Evolutionary conservation across 176 grass and related monocot species (phyloP).

Genomic region (Eragrostis curvula): DNA sequence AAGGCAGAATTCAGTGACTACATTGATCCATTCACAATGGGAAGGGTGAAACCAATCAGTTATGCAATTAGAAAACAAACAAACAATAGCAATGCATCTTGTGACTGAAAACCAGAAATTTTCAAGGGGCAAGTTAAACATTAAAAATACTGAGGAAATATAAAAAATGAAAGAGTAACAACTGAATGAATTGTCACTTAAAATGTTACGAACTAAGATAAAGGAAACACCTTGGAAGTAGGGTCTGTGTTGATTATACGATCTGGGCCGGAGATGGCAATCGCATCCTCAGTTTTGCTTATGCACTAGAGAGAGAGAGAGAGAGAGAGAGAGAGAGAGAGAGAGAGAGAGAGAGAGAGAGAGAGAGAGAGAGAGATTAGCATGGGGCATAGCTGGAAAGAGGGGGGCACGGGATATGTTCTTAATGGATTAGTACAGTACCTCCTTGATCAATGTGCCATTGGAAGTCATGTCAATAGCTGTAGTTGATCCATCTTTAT

Average conservation of each 20-base stretch:
- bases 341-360: too few species aligned
- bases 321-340: too few species aligned
- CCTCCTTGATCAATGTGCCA: not conserved
- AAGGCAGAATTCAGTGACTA: not conserved
- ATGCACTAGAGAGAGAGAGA: not conserved
- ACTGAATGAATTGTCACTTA: not conserved
- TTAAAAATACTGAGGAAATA: not conserved
- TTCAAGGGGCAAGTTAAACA: too few species aligned
- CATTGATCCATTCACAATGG: not conserved
- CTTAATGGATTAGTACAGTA: not conserved
- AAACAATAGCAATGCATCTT: too few species aligned
- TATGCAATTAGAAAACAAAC: not conserved
- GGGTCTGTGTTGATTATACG: slow-evolving; percentile 5
- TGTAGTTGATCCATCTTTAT: not conserved
- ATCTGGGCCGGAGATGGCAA: too few species aligned
- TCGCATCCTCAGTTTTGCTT: not conserved
- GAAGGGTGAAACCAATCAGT: not conserved
- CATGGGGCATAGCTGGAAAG: too few species aligned
- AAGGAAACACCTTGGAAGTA: slow-evolving; percentile 12
- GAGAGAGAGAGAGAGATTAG: too few species aligned
- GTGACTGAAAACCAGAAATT: too few species aligned
- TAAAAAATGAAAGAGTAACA: not conserved
- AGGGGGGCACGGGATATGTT: too few species aligned
- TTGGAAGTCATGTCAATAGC: not conserved
- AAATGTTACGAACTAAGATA: slow-evolving; percentile 3